A percentile compares a stretch with the other conserved stretches of the same genome.
phyloP scores from a whole-genome alignment of 495 filamentous ascomycete genomes.

The Penicillium maclennaniae region DNA sequence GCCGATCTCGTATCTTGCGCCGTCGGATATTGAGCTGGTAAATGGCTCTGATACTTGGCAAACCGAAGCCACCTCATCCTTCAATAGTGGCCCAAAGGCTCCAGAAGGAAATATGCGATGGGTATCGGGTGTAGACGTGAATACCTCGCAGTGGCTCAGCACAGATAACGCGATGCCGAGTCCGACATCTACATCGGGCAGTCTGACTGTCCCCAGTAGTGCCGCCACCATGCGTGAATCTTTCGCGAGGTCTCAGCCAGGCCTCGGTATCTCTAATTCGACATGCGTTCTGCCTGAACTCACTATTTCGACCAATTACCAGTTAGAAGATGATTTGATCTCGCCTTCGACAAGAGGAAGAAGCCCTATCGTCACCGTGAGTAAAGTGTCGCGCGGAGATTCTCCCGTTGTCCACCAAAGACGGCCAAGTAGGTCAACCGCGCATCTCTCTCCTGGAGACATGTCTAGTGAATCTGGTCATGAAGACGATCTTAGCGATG shows the following conservation, averaged over 20 bases:
- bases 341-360: slow-evolving; percentile 28
- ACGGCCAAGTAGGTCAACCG: slow-evolving; percentile 35
- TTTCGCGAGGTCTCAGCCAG: not conserved
- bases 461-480: slow-evolving; percentile 29
- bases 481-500: slow-evolving; percentile 22
- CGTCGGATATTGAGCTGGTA: slow-evolving; percentile 18
- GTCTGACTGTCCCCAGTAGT: not conserved
- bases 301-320: slow-evolving; percentile 21
- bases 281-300: slow-evolving; percentile 13
- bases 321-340: slow-evolving; percentile 7
- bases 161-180: slow-evolving; percentile 13
- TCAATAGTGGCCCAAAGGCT: not conserved
- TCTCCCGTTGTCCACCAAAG: slow-evolving; percentile 36
- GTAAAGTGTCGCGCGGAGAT: slow-evolving; percentile 45
- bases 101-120: slow-evolving; percentile 3
- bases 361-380: slow-evolving; percentile 47
- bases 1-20: slow-evolving; percentile 10
- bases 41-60: slow-evolving; percentile 7
- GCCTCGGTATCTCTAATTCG: slow-evolving; percentile 9
- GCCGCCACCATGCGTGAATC: not conserved
- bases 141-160: slow-evolving; percentile 11
- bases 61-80: slow-evolving; percentile 3
- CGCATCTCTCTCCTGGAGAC: slow-evolving; percentile 37
- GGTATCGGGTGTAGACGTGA: slow-evolving; percentile 4
- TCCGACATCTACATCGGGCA: slow-evolving; percentile 2